Conservation (phyloP, 345 rosid species). For the Dimocarpus longan region DNA sequence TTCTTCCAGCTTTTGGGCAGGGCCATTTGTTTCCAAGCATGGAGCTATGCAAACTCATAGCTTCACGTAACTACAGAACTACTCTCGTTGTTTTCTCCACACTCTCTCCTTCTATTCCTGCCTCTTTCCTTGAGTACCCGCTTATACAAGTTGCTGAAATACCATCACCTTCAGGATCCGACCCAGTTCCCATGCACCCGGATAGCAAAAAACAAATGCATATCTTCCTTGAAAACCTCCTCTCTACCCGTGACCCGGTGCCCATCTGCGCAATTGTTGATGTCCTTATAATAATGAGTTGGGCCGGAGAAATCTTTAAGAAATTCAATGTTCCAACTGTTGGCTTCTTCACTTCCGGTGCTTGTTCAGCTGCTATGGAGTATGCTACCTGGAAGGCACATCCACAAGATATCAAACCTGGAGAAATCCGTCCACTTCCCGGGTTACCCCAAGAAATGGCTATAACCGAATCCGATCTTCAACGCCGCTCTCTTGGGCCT, state of each 20-base stretch:
- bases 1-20: slow-evolving; percentile 32
- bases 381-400: slow-evolving; percentile 31
- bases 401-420: slow-evolving; percentile 17
- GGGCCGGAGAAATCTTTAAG: slow-evolving; percentile 25
- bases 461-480: slow-evolving; percentile 22
- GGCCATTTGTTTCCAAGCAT: slow-evolving; percentile 39
- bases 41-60: slow-evolving; percentile 35
- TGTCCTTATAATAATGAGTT: slow-evolving; percentile 17
- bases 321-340: slow-evolving; percentile 28
- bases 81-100: slow-evolving; percentile 29
- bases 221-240: slow-evolving; percentile 16
- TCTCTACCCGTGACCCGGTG: neutral
- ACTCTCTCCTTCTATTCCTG: slow-evolving; percentile 32
- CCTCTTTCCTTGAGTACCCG: slow-evolving; percentile 23
- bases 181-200: slow-evolving; percentile 15
- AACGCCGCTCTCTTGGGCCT: slow-evolving; percentile 20
- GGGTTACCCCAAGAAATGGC: slow-evolving; percentile 39
- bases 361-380: slow-evolving; percentile 37
- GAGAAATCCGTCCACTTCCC: slow-evolving; percentile 27
- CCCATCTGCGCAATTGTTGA: slow-evolving; percentile 28
- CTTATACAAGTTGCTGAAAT: slow-evolving; percentile 16
- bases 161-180: slow-evolving; percentile 18
- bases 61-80: slow-evolving; percentile 12
- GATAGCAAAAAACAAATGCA: slow-evolving; percentile 19
- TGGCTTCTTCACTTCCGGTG: slow-evolving; percentile 40